Conservation (phyloP, 495 filamentous ascomycete genomes). For the Parathielavia hyrcaniae region DNA sequence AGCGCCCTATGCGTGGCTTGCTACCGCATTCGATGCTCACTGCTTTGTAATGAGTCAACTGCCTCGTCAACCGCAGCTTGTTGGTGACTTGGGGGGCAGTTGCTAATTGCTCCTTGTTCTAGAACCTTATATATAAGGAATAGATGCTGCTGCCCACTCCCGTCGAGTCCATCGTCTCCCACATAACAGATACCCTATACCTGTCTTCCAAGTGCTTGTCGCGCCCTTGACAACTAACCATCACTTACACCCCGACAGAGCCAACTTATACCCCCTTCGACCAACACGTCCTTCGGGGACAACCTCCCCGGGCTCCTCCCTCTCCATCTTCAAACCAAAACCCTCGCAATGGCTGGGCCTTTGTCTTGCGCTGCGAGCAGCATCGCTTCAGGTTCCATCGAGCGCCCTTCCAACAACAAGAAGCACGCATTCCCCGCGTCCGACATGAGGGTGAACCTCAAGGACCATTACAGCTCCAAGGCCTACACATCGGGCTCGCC, state of each 20-base stretch:
- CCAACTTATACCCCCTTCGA: background rate
- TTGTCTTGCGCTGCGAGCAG: slow-evolving; percentile 9
- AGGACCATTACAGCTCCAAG: slow-evolving; percentile 43
- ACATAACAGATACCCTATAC: background rate
- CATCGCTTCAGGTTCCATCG: slow-evolving; percentile 9
- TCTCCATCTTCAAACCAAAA: no score
- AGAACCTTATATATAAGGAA: background rate
- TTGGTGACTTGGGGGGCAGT: background rate
- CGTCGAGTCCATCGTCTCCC: background rate
- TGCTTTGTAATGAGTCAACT: slow-evolving; percentile 25
- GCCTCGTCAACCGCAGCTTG: background rate
- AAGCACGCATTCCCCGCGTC: slow-evolving; percentile 26
- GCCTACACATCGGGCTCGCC: slow-evolving; percentile 47
- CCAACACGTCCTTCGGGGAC: background rate
- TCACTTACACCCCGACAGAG: background rate
- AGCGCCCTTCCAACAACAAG: slow-evolving; percentile 4
- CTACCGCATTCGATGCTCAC: background rate
- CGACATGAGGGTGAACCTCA: slow-evolving; percentile 40
- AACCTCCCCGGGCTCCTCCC: no score
- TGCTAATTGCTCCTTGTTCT: no score
- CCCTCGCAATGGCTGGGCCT: background rate
- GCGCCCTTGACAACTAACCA: background rate
- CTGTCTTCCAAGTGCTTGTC: background rate
- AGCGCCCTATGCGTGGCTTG: background rate
- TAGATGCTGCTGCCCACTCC: background rate